Percentiles rank a stretch among this genome's conserved stretches.
phyloP scores from a whole-genome alignment of 768 basidiomycete species.

The Leccinellum luteum region DNA sequence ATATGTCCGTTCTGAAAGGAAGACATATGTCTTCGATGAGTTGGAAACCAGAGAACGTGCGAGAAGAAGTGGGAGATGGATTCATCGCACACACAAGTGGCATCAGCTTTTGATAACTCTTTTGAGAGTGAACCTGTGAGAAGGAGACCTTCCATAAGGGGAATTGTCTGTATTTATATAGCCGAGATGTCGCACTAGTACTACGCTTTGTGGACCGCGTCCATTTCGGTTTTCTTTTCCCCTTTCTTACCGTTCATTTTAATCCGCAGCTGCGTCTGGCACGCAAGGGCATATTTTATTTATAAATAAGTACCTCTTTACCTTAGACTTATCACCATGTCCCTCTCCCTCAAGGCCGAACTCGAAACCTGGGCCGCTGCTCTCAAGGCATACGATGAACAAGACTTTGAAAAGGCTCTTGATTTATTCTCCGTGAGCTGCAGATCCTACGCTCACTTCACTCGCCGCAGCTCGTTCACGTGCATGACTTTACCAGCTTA shows the following conservation, averaged over 20 bases:
- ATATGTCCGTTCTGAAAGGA: neutral
- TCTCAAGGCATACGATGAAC: slow-evolving; percentile 82
- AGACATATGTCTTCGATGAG: too few relatives aligned
- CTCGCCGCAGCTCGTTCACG: neutral
- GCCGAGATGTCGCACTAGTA: neutral
- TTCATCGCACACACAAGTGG: too few relatives aligned
- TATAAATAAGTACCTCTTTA: too few relatives aligned
- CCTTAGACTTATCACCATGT: slow-evolving; percentile 12
- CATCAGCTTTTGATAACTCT: neutral
- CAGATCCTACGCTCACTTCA: neutral
- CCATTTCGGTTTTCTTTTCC: slow-evolving; percentile 7
- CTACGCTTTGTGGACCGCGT: slow-evolving; percentile 24
- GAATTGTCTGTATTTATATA: neutral
- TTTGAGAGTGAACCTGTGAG: neutral
- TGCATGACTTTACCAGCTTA: slow-evolving; percentile 43
- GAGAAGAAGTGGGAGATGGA: neutral
- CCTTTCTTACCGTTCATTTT: neutral
- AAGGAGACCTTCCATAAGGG: neutral
- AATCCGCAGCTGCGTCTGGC: slow-evolving; percentile 22
- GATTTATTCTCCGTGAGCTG: slow-evolving; percentile 67
- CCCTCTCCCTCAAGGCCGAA: slow-evolving; percentile 61
- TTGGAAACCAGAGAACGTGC: neutral
- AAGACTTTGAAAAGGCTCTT: slow-evolving; percentile 75
- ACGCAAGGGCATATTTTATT: slow-evolving; percentile 14
- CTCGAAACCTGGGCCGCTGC: slow-evolving; percentile 88